Base-by-base conservation (phyloP, 768 basidiomycete species). In the Russula brevipes region DNA sequence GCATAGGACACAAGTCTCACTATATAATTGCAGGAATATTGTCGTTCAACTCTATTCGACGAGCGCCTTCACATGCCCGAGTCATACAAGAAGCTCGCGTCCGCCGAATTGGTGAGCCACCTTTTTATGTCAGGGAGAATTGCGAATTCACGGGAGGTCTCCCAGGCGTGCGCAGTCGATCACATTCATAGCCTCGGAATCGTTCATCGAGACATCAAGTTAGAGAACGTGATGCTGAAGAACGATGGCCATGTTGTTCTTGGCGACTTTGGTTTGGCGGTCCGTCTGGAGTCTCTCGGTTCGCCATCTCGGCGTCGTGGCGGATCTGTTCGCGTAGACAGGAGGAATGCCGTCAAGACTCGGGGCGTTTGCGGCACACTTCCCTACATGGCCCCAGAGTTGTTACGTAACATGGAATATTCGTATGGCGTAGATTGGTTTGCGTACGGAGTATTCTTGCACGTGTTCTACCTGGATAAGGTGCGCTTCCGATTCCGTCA, bases 141-240 rank as follows among this genome's bases (percentile, higher is more conserved):
- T 31, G 30, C 46, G 42, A 36, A 45, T 46, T 67, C 4, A 68
- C 49, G 10, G 33, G 33, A 38, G 35, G 9, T 31, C 14, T 68
- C 4, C 24, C 49, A 69, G 57, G 64, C 63, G 14, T 61, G 53
- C 7, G 96, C 94, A 0, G 89, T 98, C 11, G 89, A 89, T 19
- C 93, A 94, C 74, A 81, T 97, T 16, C 97, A 99, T 72, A 82
- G 85, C 54, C 88, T 88, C 72, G 91, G 92, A 54, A 91, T 98
- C 69, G 91, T 98, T 3, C 97, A 99, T 73, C 85, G 97, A 19
- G 97, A 99, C 74, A 80, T 99, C 69, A 99, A 98, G 77, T 79
- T 98, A 61, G 94, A 98, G 78, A 98, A 98, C 70, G 89, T 96
- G 1, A 76, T 97, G 42, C 74, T 98, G 58, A 93, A 96, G 72